A percentile compares a stretch with the other conserved stretches of the same genome.
Evolutionary conservation across 768 basidiomycete genomes (phyloP).

Genomic region (Leccinellum luteum): DNA sequence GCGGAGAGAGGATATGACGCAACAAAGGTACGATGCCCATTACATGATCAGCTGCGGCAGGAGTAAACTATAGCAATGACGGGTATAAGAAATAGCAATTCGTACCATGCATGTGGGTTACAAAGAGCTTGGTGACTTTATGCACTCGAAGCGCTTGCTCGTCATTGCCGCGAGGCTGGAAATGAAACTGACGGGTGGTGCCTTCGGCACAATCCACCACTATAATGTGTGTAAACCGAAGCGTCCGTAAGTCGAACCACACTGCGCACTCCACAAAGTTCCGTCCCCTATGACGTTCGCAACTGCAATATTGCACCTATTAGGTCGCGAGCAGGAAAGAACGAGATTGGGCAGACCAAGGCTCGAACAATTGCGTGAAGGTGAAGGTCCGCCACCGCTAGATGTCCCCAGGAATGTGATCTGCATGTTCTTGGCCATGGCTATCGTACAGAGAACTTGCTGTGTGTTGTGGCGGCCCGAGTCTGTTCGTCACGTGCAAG

Average conservation of each 20-base stretch:
- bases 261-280: conserved; percentile 62
- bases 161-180: conserved; percentile 42
- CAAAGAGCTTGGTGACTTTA: conserved; percentile 66
- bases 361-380: conserved; percentile 74
- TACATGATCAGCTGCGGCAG: conserved; percentile 59
- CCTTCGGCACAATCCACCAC: conserved; percentile 88
- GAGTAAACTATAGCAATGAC: background rate
- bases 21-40: conserved; percentile 72
- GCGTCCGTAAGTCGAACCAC: background rate
- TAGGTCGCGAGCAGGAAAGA: background rate
- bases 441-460: background rate
- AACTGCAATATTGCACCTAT: conserved; percentile 30
- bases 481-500: conserved; percentile 14
- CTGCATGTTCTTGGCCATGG: conserved; percentile 44
- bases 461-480: background rate
- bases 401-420: conserved; percentile 77
- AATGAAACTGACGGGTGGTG: conserved; percentile 64
- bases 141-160: conserved; percentile 38
- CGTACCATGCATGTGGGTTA: conserved; percentile 83
- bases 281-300: conserved; percentile 54
- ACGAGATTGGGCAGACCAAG: conserved; percentile 33
- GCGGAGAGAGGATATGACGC: conserved; percentile 54
- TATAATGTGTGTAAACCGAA: conserved; percentile 25
- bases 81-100: background rate
- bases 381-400: conserved; percentile 72